phyloP scores from a whole-genome alignment of 2,329 filamentous ascomycete species.

The Aspergillus pseudotamarii region DNA sequence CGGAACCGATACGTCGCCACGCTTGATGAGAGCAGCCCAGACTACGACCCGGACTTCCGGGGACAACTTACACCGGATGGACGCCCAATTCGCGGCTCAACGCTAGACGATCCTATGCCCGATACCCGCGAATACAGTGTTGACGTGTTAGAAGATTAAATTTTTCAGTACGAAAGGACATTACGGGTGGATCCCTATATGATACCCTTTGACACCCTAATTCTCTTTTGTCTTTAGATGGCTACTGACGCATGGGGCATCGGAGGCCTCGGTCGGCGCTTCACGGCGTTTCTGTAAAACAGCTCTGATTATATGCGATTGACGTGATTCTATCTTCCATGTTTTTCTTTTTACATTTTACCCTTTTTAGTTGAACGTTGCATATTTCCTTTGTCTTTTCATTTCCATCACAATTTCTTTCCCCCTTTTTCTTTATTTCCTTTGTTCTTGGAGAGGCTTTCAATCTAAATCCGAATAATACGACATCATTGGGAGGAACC shows the following conservation, averaged over 20 bases:
- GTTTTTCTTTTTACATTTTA: conserved; percentile 4
- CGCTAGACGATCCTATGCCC: conserved; percentile 37
- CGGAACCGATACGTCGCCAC: conserved; percentile 51
- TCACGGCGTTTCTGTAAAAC: conserved; percentile 28
- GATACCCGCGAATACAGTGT: conserved; percentile 37
- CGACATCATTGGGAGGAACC: conserved; percentile 14
- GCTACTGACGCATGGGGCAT: conserved; percentile 22
- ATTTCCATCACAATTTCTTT: neutral
- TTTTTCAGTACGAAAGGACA: conserved; percentile 8
- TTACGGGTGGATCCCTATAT: conserved; percentile 29
- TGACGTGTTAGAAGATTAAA: conserved; percentile 38
- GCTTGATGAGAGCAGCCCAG: conserved; percentile 44
- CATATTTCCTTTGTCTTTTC: conserved; percentile 9
- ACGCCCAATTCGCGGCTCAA: conserved; percentile 42
- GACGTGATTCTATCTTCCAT: conserved; percentile 1
- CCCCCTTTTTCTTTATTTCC: conserved; percentile 5
- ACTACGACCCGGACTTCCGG: conserved; percentile 48
- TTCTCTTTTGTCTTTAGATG: conserved; percentile 32
- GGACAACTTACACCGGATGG: conserved; percentile 47
- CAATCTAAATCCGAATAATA: conserved; percentile 19
- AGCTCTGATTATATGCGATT: conserved; percentile 10
- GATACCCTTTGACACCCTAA: conserved; percentile 33
- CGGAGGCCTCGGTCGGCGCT: conserved; percentile 26
- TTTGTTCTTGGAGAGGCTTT: conserved; percentile 16
- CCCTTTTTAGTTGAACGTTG: conserved; percentile 2